These are phyloP conservation scores for Clitoria ternatea DNA, from an alignment of 306 rosid species.

Conservation along the genomic window DNA sequence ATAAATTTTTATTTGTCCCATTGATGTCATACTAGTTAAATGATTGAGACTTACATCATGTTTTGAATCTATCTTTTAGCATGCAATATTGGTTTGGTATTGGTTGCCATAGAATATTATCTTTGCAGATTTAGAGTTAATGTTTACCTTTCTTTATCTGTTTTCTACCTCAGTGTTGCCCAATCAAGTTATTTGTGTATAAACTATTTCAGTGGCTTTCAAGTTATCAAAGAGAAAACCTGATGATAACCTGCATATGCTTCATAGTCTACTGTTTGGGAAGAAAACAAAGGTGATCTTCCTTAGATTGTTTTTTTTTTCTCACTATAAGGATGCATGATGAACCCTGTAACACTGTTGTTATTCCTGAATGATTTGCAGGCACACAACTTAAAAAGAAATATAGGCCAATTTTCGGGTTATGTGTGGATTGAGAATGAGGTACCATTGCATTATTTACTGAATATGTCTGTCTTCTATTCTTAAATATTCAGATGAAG, in stretches of 20 bases:
- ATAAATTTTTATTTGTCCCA: background rate
- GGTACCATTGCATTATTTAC: slow-evolving; percentile 19
- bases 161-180: slow-evolving; percentile 19
- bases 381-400: slow-evolving; percentile 51
- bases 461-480: background rate
- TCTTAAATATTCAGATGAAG: background rate
- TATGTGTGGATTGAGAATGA: slow-evolving; percentile 38
- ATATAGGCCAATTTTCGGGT: slow-evolving; percentile 45
- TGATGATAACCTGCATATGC: slow-evolving; percentile 81
- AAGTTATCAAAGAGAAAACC: slow-evolving; percentile 90
- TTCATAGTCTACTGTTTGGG: slow-evolving; percentile 80
- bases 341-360: background rate
- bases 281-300: slow-evolving; percentile 74
- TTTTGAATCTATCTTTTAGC: background rate
- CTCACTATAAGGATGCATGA: background rate
- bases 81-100: background rate
- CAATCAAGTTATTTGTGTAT: slow-evolving; percentile 21
- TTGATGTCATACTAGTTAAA: background rate
- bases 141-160: background rate
- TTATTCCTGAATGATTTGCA: slow-evolving; percentile 32
- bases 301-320: background rate
- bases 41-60: background rate
- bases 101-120: background rate
- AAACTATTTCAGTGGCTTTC: slow-evolving; percentile 82
- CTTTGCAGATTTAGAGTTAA: background rate